phyloP scores from a whole-genome alignment of 371 early-diverging fungal genomes.

The Fennellomyces sp. region DNA sequence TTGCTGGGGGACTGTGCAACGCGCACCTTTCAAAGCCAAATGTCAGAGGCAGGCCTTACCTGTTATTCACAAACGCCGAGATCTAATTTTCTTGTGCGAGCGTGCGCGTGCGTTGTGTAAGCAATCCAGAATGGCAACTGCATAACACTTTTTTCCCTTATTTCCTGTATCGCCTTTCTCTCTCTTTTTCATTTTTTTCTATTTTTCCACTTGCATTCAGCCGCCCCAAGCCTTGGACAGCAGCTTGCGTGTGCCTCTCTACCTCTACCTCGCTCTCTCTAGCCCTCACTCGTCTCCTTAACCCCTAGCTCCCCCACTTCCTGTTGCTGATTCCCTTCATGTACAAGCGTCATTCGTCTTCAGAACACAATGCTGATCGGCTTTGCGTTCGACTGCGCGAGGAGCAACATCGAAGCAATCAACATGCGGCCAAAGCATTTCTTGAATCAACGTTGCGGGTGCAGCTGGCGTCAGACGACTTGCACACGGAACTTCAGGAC shows the following conservation, averaged over 20 bases:
- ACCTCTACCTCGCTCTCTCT: background rate
- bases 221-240: no score
- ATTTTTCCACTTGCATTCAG: background rate
- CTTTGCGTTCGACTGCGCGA: constrained; percentile 9
- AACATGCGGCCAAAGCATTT: constrained; percentile 29
- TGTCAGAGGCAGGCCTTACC: background rate
- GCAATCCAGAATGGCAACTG: background rate
- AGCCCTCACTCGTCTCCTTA: background rate
- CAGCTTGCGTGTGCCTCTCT: no score
- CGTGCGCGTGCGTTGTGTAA: background rate
- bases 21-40: background rate
- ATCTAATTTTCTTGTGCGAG: background rate
- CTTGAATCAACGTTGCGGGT: constrained; percentile 25
- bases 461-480: constrained; percentile 26
- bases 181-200: constrained; percentile 4
- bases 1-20: no score
- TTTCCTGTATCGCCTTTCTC: background rate
- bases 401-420: constrained; percentile 19
- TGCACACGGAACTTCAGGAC: constrained; percentile 46
- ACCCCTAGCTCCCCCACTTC: background rate
- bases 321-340: background rate
- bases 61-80: background rate
- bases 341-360: constrained; percentile 4
- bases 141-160: background rate
- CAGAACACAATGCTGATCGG: constrained; percentile 7